Evolutionary conservation across 1,284 basidiomycete species (phyloP).

Genomic region (Stereum hirsutum): DNA sequence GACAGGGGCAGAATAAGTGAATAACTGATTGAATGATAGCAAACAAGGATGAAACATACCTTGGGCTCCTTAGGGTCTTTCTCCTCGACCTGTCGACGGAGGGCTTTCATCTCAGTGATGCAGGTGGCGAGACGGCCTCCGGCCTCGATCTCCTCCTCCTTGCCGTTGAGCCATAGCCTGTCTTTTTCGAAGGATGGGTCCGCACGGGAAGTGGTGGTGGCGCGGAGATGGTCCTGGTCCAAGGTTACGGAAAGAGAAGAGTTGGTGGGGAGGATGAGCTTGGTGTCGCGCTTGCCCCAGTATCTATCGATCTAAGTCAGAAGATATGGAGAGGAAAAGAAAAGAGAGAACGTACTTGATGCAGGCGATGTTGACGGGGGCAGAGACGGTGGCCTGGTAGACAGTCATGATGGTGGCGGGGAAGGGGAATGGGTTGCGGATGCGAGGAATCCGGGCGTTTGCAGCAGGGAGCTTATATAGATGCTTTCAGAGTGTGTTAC

Average conservation of each 20-base stretch:
- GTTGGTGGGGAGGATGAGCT: constrained; percentile 95
- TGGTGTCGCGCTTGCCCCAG: constrained; percentile 98
- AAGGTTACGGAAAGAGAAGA: constrained; percentile 96
- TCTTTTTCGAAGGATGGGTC: constrained; percentile 73
- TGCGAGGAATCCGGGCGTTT: not conserved
- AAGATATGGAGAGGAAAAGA: constrained; percentile 2
- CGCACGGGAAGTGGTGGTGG: constrained; percentile 88
- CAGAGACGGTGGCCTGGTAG: constrained; percentile 85
- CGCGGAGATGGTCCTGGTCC: constrained; percentile 91
- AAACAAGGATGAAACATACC: constrained; percentile 36
- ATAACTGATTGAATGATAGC: not conserved
- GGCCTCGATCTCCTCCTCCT: constrained; percentile 81
- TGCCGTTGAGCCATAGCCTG: constrained; percentile 91
- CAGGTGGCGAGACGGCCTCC: constrained; percentile 80
- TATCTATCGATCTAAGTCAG: constrained; percentile 46
- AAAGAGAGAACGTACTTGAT: constrained; percentile 65
- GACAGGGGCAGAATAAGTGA: not conserved
- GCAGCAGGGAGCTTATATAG: too few relatives aligned
- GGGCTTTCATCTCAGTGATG: constrained; percentile 79
- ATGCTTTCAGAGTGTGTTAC: too few relatives aligned
- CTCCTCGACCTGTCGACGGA: constrained; percentile 72
- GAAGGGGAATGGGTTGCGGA: constrained; percentile 2
- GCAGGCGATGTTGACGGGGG: constrained; percentile 94
- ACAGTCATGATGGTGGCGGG: constrained; percentile 40
- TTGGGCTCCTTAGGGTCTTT: constrained; percentile 54